Conservation (phyloP, 768 basidiomycete species). For the Phanerodontia chrysosporium region DNA sequence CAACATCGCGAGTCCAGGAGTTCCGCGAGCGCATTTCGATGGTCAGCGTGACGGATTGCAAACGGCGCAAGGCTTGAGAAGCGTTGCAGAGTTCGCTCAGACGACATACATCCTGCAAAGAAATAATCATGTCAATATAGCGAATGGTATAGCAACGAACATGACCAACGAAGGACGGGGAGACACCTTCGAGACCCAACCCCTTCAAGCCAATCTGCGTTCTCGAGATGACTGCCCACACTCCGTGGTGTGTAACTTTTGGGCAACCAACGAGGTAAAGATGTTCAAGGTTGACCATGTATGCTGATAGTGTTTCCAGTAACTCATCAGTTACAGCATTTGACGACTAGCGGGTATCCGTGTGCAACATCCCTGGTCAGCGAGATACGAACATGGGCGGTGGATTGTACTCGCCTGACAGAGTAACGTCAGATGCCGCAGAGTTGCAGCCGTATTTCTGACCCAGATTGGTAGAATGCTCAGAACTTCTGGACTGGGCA, state of each 20-base stretch:
- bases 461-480: constrained; percentile 50
- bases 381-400: not conserved
- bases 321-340: constrained; percentile 53
- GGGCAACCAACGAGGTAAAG: constrained; percentile 65
- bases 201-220: constrained; percentile 45
- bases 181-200: constrained; percentile 61
- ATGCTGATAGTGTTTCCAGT: constrained; percentile 45
- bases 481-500: constrained; percentile 61
- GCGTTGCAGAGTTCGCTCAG: constrained; percentile 39
- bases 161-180: constrained; percentile 51
- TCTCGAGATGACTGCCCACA: constrained; percentile 45
- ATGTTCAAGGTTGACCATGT: constrained; percentile 48
- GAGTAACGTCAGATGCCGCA: constrained; percentile 59
- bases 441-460: constrained; percentile 34
- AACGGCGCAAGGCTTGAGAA: constrained; percentile 33
- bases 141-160: not conserved
- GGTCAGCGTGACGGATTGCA: constrained; percentile 58
- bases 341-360: constrained; percentile 41
- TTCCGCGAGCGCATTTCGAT: constrained; percentile 27
- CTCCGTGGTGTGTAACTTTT: constrained; percentile 59
- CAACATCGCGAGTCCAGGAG: constrained; percentile 16
- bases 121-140: not conserved
- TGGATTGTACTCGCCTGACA: constrained; percentile 50
- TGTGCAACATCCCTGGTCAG: too few species aligned
- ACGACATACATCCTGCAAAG: constrained; percentile 45